phyloP scores from a whole-genome alignment of 208 protist genomes.

The Leishmania martiniquensis region DNA sequence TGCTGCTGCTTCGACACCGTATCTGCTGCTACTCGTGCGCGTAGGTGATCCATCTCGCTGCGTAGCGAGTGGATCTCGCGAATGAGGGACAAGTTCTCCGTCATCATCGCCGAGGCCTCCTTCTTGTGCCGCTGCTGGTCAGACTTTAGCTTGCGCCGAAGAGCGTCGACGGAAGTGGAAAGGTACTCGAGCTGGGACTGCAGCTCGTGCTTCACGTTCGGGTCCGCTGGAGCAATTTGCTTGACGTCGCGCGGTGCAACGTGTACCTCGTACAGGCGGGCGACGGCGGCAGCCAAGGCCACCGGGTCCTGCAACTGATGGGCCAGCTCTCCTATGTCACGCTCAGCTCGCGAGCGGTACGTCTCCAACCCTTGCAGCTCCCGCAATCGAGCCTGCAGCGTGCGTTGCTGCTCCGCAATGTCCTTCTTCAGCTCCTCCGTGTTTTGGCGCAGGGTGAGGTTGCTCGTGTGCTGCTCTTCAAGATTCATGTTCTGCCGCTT shows the following conservation, averaged over 20 bases:
- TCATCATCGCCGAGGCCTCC: constrained; percentile 94
- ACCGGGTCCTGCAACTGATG: constrained; percentile 92
- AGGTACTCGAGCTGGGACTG: constrained; percentile 92
- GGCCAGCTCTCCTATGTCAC: constrained; percentile 83
- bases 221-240: constrained; percentile 69
- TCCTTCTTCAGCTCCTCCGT: constrained; percentile 93
- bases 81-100: constrained; percentile 95
- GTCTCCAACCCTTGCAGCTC: constrained; percentile 91
- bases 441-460: constrained; percentile 85
- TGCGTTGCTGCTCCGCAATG: constrained; percentile 84
- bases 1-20: constrained; percentile 42
- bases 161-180: constrained; percentile 91
- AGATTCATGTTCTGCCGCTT: constrained; percentile 93
- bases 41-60: constrained; percentile 83
- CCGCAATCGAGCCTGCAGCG: constrained; percentile 74
- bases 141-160: constrained; percentile 91
- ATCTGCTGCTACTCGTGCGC: constrained; percentile 65
- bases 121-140: constrained; percentile 90
- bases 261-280: constrained; percentile 87
- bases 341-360: constrained; percentile 81
- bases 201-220: constrained; percentile 90
- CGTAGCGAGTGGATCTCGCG: constrained; percentile 96
- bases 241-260: constrained; percentile 71
- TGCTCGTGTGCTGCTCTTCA: constrained; percentile 90
- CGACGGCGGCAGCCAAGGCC: constrained; percentile 78